These are phyloP conservation scores for Mycena rebaudengoi DNA, from an alignment of 768 basidiomycete species.

Conservation along the genomic window DNA sequence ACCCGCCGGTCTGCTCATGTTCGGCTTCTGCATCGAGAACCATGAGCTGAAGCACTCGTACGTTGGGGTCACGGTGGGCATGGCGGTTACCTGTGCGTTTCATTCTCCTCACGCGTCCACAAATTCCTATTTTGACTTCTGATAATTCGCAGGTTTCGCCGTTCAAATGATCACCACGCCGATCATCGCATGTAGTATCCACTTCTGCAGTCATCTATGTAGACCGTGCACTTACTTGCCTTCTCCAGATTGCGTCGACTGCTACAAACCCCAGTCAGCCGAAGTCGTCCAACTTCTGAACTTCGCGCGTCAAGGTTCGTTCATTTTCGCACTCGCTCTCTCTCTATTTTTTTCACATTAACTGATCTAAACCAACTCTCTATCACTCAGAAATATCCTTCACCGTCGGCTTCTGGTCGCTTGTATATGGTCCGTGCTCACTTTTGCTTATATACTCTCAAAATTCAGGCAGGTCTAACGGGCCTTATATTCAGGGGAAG, in stretches of 20 bases:
- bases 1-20: constrained; percentile 26
- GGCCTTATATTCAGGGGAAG: no score
- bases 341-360: neutral
- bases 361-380: neutral
- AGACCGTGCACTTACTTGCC: neutral
- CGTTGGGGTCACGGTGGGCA: constrained; percentile 25
- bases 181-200: constrained; percentile 20
- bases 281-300: constrained; percentile 28
- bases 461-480: no score
- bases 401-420: constrained; percentile 5
- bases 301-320: constrained; percentile 29
- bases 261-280: constrained; percentile 30
- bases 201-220: neutral
- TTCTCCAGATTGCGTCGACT: constrained; percentile 24
- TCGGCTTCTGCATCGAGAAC: constrained; percentile 25
- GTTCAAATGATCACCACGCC: constrained; percentile 29
- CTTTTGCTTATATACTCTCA: no score
- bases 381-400: neutral
- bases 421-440: constrained; percentile 1
- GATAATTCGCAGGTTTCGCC: constrained; percentile 23
- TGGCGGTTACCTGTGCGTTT: constrained; percentile 26
- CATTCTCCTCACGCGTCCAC: neutral
- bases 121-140: neutral
- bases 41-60: constrained; percentile 23
- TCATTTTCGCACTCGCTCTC: no score